A percentile compares a stretch with the other conserved stretches of the same genome.
phyloP scores from a whole-genome alignment of 768 basidiomycete species.

The Hypsizygus marmoreus region DNA sequence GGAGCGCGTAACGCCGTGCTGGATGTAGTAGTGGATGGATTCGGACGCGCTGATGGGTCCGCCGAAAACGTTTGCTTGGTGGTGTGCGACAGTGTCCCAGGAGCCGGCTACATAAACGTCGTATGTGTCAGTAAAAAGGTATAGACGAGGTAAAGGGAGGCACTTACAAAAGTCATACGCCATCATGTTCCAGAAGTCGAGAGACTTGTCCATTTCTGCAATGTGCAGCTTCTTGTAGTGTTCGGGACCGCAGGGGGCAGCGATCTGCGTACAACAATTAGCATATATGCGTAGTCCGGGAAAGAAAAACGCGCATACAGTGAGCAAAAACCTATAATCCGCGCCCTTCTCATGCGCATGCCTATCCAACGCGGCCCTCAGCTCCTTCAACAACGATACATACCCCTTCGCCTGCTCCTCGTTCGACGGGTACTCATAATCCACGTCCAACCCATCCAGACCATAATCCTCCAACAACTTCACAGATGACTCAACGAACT shows the following conservation, averaged over 20 bases:
- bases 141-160: background rate
- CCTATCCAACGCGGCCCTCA: slow-evolving; percentile 73
- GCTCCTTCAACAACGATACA: slow-evolving; percentile 74
- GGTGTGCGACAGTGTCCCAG: slow-evolving; percentile 69
- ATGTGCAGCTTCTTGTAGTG: slow-evolving; percentile 82
- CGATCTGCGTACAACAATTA: slow-evolving; percentile 53
- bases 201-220: slow-evolving; percentile 80
- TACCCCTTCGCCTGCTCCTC: slow-evolving; percentile 81
- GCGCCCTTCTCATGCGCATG: slow-evolving; percentile 63
- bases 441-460: slow-evolving; percentile 88
- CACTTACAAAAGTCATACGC: slow-evolving; percentile 78
- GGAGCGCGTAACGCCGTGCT: slow-evolving; percentile 67
- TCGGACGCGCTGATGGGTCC: slow-evolving; percentile 62
- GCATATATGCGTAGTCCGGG: background rate
- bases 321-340: slow-evolving; percentile 68
- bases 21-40: slow-evolving; percentile 70
- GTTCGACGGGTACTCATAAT: slow-evolving; percentile 91
- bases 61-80: slow-evolving; percentile 87
- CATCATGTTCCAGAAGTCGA: slow-evolving; percentile 99
- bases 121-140: slow-evolving; percentile 1
- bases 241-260: slow-evolving; percentile 89
- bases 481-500: slow-evolving; percentile 82
- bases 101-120: slow-evolving; percentile 58
- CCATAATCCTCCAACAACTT: slow-evolving; percentile 88
- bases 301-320: slow-evolving; percentile 46